Evolutionary conservation across 1,284 basidiomycete genomes (phyloP), one percentile per base, ranked within the genome.

Genomic region (Ganoderma lingzhi): DNA sequence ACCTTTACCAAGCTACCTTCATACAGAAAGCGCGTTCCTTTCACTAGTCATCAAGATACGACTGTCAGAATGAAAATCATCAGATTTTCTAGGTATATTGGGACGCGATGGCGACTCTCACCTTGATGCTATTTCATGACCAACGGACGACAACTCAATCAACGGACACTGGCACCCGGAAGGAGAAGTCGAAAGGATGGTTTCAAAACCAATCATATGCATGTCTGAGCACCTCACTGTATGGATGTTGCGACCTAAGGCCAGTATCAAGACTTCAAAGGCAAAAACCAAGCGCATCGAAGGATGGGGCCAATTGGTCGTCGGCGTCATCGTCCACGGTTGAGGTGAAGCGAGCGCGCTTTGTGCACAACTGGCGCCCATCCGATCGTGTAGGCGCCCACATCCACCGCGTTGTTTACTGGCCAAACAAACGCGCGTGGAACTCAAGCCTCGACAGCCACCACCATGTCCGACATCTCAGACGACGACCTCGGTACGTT

Each of bases 401-500:
- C 3, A 30, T 42, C n/a, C 44, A 66, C 45, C 71, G 69, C 67
- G 69, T 71, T 70, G 71, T 73, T 70, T 62, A 66, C 28, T 5
- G 14, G 60, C 67, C 69, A 73, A 73, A 48, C 69, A 72, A 68
- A 66, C 67, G 69, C 67, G 71, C 67, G 66, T 39, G 62, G 55
- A 63, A 64, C 51, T 10, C 19, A 45, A 23, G 39, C 28, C 53
- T n/a, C 53, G 28, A 28, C 53, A 45, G 53, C 67, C 69, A 67
- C 65, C 66, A 69, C 67, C 66, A 75, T 75, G 74, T 69, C 75
- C 60, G 71, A 73, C 64, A 42, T 62, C 44, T 74, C 73, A 56
- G 75, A 69, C 60, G 75, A 76, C 70, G 75, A 76, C 32, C 62
- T 76, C 62, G 74, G 74, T 73, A 74, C 63, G 75, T 74, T 3